Base-by-base conservation (phyloP, 768 basidiomycete genomes). In the Baorangia bicolor region DNA sequence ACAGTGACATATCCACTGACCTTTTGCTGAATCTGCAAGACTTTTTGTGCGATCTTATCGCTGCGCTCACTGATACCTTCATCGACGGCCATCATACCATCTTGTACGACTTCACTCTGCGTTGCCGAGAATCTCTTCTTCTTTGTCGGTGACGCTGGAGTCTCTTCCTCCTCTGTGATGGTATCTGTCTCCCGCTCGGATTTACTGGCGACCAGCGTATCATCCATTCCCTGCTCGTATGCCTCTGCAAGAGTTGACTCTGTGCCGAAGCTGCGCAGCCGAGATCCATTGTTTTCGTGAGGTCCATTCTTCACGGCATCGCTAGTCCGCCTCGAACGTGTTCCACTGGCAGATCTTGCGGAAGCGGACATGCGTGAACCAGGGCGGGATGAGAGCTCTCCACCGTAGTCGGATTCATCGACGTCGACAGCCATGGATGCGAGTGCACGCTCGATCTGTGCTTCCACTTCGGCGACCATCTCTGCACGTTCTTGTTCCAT, bases 381-480 rank as follows among this genome's bases (percentile, higher is more conserved):
- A 25, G 88, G 84, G 47, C 87, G 81, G 35, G 88, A 88, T 59
- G 81, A 81, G n/a, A 71, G 56, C 9, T 72, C 70, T 9, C 70
- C 71, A 40, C 79, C 79, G 53, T 88, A 88, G 62, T 92, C 90
- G 18, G 88, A 90, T 51, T 90, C 88, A 5, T 71, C 70, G 50
- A 88, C 77, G 60, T 86, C 88, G 56, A 92, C 87, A 25, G 87
- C 85, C 90, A 94, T 92, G 25, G 88, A 88, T 27, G 83, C 87
- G 47, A 94, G 78, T 1, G 92, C 92, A 53, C 88, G 81, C 71
- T 93, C 92, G 64, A 94, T 94, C 75, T 94, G 92, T 27, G 88
- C 89, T 67, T 94, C 92, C 23, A 94, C 91, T 73, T 94, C 92
- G n/a, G 90, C 90, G 39, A 94, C 87, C 92, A 92, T 91, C 65